phyloP scores from a whole-genome alignment of 2,329 filamentous ascomycete species.

The Colletotrichum gloeosporioides region DNA sequence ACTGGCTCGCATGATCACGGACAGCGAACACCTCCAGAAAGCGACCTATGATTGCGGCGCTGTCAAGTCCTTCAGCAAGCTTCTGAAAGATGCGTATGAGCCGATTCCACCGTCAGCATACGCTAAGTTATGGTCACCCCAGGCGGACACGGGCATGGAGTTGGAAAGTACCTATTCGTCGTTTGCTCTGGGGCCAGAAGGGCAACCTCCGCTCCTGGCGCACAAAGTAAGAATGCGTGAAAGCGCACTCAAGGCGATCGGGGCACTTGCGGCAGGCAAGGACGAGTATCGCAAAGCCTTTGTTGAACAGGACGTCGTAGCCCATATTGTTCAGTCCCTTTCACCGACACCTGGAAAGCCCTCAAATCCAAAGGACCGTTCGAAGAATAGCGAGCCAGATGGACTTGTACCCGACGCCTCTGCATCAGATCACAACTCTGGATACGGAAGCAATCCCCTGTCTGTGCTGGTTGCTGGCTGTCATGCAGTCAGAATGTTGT shows the following conservation, averaged over 20 bases:
- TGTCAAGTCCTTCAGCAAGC: conserved; percentile 49
- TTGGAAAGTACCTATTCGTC: conserved; percentile 37
- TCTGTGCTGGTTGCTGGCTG: conserved; percentile 86
- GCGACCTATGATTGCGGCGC: conserved; percentile 74
- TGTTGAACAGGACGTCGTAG: conserved; percentile 80
- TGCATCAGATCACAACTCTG: conserved; percentile 36
- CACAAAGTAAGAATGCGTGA: conserved; percentile 81
- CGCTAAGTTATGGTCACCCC: conserved; percentile 44
- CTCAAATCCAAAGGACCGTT: conserved; percentile 44
- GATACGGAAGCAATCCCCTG: conserved; percentile 76
- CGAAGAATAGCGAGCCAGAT: conserved; percentile 41
- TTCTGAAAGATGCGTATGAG: conserved; percentile 58
- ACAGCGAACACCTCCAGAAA: conserved; percentile 80
- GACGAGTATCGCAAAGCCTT: conserved; percentile 85
- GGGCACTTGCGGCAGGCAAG: conserved; percentile 80
- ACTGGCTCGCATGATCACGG: conserved; percentile 78
- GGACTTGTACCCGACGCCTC: conserved; percentile 29
- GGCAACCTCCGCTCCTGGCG: conserved; percentile 62
- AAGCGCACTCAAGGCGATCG: conserved; percentile 77
- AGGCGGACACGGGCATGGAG: conserved; percentile 38
- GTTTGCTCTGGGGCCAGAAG: conserved; percentile 62
- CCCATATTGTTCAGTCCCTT: conserved; percentile 84
- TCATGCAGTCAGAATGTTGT: conserved; percentile 79
- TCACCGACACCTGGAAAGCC: conserved; percentile 59
- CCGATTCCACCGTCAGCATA: conserved; percentile 39